Evolutionary conservation across 1,284 basidiomycete genomes (phyloP), one percentile per base, ranked within the genome.

Genomic region (Pascua sp.): DNA sequence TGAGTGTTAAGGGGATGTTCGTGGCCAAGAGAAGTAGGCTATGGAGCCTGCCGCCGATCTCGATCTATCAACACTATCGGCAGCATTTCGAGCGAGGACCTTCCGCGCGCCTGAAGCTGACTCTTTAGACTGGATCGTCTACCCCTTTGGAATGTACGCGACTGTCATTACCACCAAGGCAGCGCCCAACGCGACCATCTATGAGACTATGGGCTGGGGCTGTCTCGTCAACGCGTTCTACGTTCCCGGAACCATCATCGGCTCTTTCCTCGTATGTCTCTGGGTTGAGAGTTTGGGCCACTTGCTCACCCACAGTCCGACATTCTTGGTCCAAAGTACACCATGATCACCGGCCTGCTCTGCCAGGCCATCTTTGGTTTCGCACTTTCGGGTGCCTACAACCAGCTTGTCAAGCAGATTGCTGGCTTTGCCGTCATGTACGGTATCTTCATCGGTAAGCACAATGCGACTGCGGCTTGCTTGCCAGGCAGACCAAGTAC

Each of bases 351-450:
- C 37, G 90, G 89, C 42, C 80, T 91, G 17, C 53, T 88, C 37
- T 70, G 78, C 47, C 90, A 92, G 74, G 85, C 88, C 5, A 57
- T 90, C 62, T 80, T 91, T 59, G 91, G 91, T 12, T 94, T 93
- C 74, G 85, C 90, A 72, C 88, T 94, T 85, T 90, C 88, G 61
- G 90, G 89, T 12, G 78, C 85, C 37, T 93, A 91, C 75, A 71
- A 65, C 37, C 76, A 79, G 77, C 48, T 60, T 36, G 47, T 51
- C 15, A n/a, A 52, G 13, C 18, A 38, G 61, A 82, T 92, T 56
- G 89, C 81, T 13, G 91, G 83, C 17, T 95, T 93, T 61, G 89
- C 89, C 43, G 83, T 92, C 45, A 79, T 96, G 10, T 96, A 95
- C 67, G 92, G 93, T 11, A 85, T 96, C 53, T 98, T 95, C 56